Evolutionary conservation across 106 monocot species (phyloP), one percentile per base, ranked within the genome.

Genomic region (Allium sativum): DNA sequence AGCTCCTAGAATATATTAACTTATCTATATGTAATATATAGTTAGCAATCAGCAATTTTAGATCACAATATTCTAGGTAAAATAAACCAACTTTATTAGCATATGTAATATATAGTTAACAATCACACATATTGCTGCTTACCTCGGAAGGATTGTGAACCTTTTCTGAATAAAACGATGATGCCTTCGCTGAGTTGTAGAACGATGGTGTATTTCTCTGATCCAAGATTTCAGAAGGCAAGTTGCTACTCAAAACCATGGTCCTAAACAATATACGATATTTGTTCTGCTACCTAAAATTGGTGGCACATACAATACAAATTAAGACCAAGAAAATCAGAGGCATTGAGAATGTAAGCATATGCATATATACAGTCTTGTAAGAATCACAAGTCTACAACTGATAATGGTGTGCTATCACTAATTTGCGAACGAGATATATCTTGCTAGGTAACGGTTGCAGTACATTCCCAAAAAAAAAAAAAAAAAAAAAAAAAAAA

Each of bases 191-290:
- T 56, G 65, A 50, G 47, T 40, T 72, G 72, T 48, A 42, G 40
- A 65, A 21, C 40, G 72, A 72, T 8, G 65, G 58, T 8, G 58
- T 63, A 58, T 63, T 59, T 55, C 74, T 75, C 65, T 75, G 72
- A 78, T 83, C 83, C 65, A 81, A 81, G 65, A 72, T 40, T 53
- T 77, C 48, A 63, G 77, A 75, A 53, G 77, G 59, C 80, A 83
- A 80, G 65, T 55, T 71, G 62, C 53, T 47, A 55, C 64, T 59
- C 15, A 44, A 47, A 57, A 62, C 41, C n/a, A 59, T 48, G 31
- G 31, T 47, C 48, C 52, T 18, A 47, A 62, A 40, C 18, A 61
- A 52, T 44, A 20, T 44, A 52, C 54, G 44, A 31, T 31, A 3
- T 31, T 31, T 31, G 31, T 31, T 10, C 62, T 48, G 20, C 47